Base-by-base conservation (phyloP, 73 alveolate species). In the Stentor coeruleus region DNA sequence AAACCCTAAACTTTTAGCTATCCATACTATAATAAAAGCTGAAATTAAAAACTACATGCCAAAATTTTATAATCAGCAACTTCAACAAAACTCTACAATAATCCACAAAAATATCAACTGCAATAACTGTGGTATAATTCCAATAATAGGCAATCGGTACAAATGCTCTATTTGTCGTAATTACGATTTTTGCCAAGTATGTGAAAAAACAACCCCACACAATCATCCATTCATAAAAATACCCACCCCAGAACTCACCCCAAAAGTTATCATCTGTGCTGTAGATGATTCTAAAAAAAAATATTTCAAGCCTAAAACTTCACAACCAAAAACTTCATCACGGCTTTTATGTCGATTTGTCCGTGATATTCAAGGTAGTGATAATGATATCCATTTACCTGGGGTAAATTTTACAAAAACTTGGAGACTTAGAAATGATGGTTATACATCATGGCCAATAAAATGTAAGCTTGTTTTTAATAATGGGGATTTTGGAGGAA, bases 201-300 rank as follows among this genome's bases (percentile, higher is more conserved):
- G 98, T 81, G 98, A 94, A 85, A 90, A 75, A 38, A 85, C 81
- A 31, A 60, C 75, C 31, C 77, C 30, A 3, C 98, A 94, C 85
- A 85, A 75, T 36, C 97, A 94, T 90, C 96, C 98, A 39, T 87
- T 94, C 88, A 66, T 94, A 59, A 94, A 94, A 87, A 93, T 94
- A 14, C 79, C 42, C 14, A 66, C 36, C 40, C 93, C 93, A 49
- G 93, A 86, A 33, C 81, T 84, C 58, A 90, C 89, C 20, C 97
- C 97, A 35, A 74, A 74, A 74, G 58, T 31, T 20, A 74, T 36
- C 6, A 38, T 59, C n/a, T 36, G 49, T 11, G 82, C 42, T 2
- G 58, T 59, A 20, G 82, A 38, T 4, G 86, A 82, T 6, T 30
- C 35, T 3, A 38, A 74, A 0, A 26, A 20, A 60, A 36, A 74